A percentile compares a stretch with the other conserved stretches of the same genome.
Evolutionary conservation across 2,329 filamentous ascomycete genomes (phyloP).

Genomic region (Pestalotiopsis sp.): DNA sequence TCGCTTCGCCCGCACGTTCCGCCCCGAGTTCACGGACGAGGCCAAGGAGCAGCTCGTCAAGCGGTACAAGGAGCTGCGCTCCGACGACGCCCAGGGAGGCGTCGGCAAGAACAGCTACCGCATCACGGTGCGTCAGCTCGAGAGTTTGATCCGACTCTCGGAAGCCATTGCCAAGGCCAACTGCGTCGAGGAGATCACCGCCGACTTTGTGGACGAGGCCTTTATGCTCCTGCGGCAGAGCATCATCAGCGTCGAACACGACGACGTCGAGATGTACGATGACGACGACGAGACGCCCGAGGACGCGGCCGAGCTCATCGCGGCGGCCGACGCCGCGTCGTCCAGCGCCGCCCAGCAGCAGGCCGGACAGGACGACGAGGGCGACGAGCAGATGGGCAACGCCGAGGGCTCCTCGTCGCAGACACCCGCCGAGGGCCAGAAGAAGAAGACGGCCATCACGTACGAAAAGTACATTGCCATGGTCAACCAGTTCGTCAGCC

Average conservation of each 20-base stretch:
- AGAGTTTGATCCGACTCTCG: slow-evolving; percentile 91
- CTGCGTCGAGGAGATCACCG: slow-evolving; percentile 86
- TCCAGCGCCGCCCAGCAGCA: slow-evolving; percentile 42
- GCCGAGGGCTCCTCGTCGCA: slow-evolving; percentile 32
- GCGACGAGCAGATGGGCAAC: slow-evolving; percentile 43
- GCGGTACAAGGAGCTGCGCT: slow-evolving; percentile 92
- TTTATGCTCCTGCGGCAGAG: slow-evolving; percentile 89
- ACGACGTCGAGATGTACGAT: slow-evolving; percentile 92
- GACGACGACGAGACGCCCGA: slow-evolving; percentile 61
- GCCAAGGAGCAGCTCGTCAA: slow-evolving; percentile 83
- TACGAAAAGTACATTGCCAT: slow-evolving; percentile 95
- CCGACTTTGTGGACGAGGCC: slow-evolving; percentile 86
- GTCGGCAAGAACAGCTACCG: slow-evolving; percentile 94
- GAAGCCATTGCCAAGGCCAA: slow-evolving; percentile 99
- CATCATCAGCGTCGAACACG: slow-evolving; percentile 97
- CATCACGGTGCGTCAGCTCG: slow-evolving; percentile 94
- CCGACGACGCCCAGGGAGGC: slow-evolving; percentile 91
- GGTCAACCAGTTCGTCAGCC: slow-evolving; percentile 79
- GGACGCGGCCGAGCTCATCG: slow-evolving; percentile 46
- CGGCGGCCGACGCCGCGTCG: slow-evolving; percentile 50
- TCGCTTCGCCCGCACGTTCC: slow-evolving; percentile 91
- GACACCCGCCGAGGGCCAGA: slow-evolving; percentile 26
- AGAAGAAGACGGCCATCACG: slow-evolving; percentile 79
- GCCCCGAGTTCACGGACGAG: slow-evolving; percentile 86
- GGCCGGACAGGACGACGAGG: slow-evolving; percentile 43